Conservation (phyloP, 2,329 filamentous ascomycete genomes). For the Fonsecaea erecta region DNA sequence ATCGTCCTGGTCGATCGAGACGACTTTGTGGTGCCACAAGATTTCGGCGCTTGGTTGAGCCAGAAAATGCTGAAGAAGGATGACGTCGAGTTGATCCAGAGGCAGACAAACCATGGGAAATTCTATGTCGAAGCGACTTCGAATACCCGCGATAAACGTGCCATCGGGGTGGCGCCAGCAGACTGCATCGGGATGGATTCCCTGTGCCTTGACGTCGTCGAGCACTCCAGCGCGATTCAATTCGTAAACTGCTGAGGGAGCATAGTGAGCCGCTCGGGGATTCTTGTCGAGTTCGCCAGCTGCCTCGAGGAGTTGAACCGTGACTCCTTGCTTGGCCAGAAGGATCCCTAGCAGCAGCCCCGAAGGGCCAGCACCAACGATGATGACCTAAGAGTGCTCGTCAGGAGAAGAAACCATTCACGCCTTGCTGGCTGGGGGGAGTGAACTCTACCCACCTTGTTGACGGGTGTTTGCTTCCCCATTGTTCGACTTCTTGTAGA, state of each 20-base stretch:
- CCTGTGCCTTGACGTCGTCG: constrained; percentile 52
- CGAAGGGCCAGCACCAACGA: constrained; percentile 44
- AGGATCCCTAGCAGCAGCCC: constrained; percentile 42
- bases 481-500: constrained; percentile 1
- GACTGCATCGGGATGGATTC: constrained; percentile 50
- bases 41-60: constrained; percentile 44
- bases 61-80: constrained; percentile 49
- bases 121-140: constrained; percentile 35
- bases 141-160: constrained; percentile 41
- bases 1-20: constrained; percentile 32
- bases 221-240: constrained; percentile 64
- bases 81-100: constrained; percentile 49
- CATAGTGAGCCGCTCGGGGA: constrained; percentile 67
- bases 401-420: not conserved
- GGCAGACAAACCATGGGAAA: constrained; percentile 52
- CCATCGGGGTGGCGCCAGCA: constrained; percentile 53
- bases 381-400: constrained; percentile 22
- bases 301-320: constrained; percentile 56
- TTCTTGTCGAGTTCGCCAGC: constrained; percentile 60
- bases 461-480: constrained; percentile 22
- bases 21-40: constrained; percentile 53
- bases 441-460: constrained; percentile 21
- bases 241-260: constrained; percentile 62
- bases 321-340: constrained; percentile 42
- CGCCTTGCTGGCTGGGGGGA: not conserved